Base-by-base conservation (phyloP, 306 rosid species). In the Abrus precatorius region DNA sequence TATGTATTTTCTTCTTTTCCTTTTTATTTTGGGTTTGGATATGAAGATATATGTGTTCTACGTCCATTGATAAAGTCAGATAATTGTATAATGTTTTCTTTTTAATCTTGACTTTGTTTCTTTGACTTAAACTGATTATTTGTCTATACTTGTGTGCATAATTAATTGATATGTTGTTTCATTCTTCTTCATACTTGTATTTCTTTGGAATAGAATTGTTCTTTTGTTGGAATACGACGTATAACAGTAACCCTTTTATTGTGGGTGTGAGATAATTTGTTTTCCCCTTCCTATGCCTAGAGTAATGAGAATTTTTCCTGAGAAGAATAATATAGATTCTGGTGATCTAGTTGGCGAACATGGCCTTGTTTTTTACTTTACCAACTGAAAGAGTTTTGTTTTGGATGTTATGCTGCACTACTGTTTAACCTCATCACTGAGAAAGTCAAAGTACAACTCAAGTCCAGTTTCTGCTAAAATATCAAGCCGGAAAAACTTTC, bases 51-150 rank as follows among this genome's bases (percentile, higher is more conserved):
- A 49, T 40, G 54, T 36, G 28, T 72, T 72, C 54, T 74, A 65
- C 48, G 41, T 59, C 83, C 77, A 11, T 63, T 83, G 63, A 83
- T 57, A 43, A 84, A 79, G 34, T 73, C 76, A 78, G 85, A 72
- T 76, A 83, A 80, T 53, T 85, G 95, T 91, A 91, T 87, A 82
- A 89, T 89, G 82, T 67, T 61, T 80, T 64, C 78, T 40, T 70
- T 61, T 33, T 7, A 20, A 64, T 81, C 79, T 34, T 70, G 69
- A 68, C 77, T 56, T 69, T 75, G 75, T 75, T 45, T 74, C 79
- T 64, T 54, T 75, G 77, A 68, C 69, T 36, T 76, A 13, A 80
- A 80, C 82, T 14, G 53, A 44, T 32, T 69, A 76, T 84, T 74
- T 83, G 83, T 83, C 76, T 34, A 63, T 83, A 81, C 80, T 63